Evolutionary conservation across 2,329 filamentous ascomycete genomes (phyloP), one percentile per base, ranked within the genome.

Genomic region (Aspergillus ruber): DNA sequence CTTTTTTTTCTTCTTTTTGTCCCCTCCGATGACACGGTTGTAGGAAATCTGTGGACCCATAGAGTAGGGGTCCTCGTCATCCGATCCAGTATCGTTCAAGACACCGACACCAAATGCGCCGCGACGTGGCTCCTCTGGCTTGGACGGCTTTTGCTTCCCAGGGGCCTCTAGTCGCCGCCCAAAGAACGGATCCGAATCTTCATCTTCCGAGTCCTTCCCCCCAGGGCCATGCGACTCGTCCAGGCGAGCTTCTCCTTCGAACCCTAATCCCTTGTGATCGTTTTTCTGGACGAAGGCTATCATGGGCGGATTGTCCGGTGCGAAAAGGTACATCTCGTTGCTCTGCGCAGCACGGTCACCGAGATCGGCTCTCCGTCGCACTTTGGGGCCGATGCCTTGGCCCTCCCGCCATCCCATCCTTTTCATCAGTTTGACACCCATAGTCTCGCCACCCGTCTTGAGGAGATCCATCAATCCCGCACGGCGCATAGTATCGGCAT

Each of bases 391-490:
- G 52, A 97, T 83, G 3, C 93, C 93, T 67, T 97, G 90, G 1
- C 90, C 91, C 53, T 91, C 86, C 59, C 85, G 87, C 93, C 93
- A 98, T 13, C 91, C 93, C 91, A 98, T 97, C 60, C 80, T 86
- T 62, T 86, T 88, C 50, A 97, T 73, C 13, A 98, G 74, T 62
- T 87, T 90, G 12, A 86, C 76, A 1, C 93, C 93, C 77, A 94
- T 89, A 0, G 89, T 95, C 52, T 95, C 88, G 32, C 88, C 88
- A 7, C 82, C 78, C 0, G 75, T 73, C 48, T 80, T 79, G 53
- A 96, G 83, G 1, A 96, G 69, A 44, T 88, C 88, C 58, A 86
- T 81, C 36, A 94, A 73, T 43, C 74, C 74, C 42, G 77, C 77
- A 8, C 74, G 68, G 23, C 74, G 74, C 12, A 61, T 62, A 2